Evolutionary conservation across 2,329 filamentous ascomycete genomes (phyloP), one percentile per base, ranked within the genome.

Genomic region (Fusarium irregulare): DNA sequence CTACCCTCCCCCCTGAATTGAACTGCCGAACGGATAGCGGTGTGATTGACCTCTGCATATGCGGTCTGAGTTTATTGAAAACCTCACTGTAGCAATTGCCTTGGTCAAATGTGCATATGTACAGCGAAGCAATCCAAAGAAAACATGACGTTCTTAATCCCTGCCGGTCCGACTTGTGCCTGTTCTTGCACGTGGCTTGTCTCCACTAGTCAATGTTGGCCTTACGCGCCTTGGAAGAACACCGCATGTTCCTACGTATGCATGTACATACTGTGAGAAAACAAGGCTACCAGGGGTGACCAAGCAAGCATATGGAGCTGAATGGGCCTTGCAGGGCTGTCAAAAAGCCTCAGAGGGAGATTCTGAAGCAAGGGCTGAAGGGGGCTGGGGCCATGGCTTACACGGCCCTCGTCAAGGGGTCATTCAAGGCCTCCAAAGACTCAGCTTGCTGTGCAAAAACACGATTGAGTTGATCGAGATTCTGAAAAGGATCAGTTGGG

Each of bases 171-270:
- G 57, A 70, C 45, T 70, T 21, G 66, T 47, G 41, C 57, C 55
- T 64, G 61, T 44, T 64, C 51, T 54, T 71, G 58, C 67, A 68
- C 40, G 54, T 60, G 58, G 64, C 48, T 59, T 59, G 20, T 64
- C 30, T 30, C 46, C n/a, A 64, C 56, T 53, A 58, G 53, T 16
- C 45, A 37, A 46, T 32, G 41, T 48, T 45, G 59, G n/a, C 16
- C 32, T 13, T 44, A 49, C 10, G 37, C 66, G 53, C 53, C 20
- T 41, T 21, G 23, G 13, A 50, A 16, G 42, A 55, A 45, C 30
- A 55, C 53, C 32, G 48, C 42, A 54, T 48, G 42, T 44, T 49
- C 60, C 30, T 55, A 42, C 56, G 45, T 66, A 37, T 45, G n/a
- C 7, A 25, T 25, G 25, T 25, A 25, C 25, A 25, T 20, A 34